A percentile compares a stretch with the other conserved stretches of the same genome.
These are phyloP conservation scores for Penicillium sp. DNA, from an alignment of 2,329 filamentous ascomycete genomes.

Conservation along the genomic window DNA sequence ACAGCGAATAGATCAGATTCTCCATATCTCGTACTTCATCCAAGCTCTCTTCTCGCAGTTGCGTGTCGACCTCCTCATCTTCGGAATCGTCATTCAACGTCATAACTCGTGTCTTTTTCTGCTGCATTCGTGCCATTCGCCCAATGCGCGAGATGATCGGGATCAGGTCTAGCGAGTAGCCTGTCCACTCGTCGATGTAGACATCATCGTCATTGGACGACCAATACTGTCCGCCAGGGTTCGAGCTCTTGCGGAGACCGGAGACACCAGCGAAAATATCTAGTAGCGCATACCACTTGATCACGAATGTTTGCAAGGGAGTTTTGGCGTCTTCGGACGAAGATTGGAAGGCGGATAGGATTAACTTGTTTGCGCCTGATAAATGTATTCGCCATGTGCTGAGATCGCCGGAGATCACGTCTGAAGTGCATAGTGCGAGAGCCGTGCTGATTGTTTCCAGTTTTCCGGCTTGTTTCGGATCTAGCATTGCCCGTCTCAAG, in stretches of 20 bases:
- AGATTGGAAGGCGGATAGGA: slow-evolving; percentile 1
- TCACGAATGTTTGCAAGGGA: not conserved
- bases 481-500: slow-evolving; percentile 1
- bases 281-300: slow-evolving; percentile 5
- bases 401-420: slow-evolving; percentile 6
- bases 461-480: slow-evolving; percentile 3
- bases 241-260: slow-evolving; percentile 3
- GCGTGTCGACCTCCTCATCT: not conserved
- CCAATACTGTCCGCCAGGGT: slow-evolving; percentile 5
- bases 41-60: not conserved
- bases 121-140: not conserved
- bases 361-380: slow-evolving; percentile 4
- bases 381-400: slow-evolving; percentile 7
- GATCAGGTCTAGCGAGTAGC: slow-evolving; percentile 6
- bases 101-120: not conserved
- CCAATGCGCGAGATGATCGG: slow-evolving; percentile 6
- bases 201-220: slow-evolving; percentile 1
- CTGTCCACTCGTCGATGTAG: slow-evolving; percentile 9
- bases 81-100: slow-evolving; percentile 1
- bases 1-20: slow-evolving; percentile 3
- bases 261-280: slow-evolving; percentile 8
- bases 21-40: slow-evolving; percentile 1
- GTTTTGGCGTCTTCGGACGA: not conserved
- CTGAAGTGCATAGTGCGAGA: slow-evolving; percentile 7
- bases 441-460: slow-evolving; percentile 6